A percentile compares a stretch with the other conserved stretches of the same genome.
phyloP scores from a whole-genome alignment of 1,139 yeast genomes.

The Yamadazyma buinensis region DNA sequence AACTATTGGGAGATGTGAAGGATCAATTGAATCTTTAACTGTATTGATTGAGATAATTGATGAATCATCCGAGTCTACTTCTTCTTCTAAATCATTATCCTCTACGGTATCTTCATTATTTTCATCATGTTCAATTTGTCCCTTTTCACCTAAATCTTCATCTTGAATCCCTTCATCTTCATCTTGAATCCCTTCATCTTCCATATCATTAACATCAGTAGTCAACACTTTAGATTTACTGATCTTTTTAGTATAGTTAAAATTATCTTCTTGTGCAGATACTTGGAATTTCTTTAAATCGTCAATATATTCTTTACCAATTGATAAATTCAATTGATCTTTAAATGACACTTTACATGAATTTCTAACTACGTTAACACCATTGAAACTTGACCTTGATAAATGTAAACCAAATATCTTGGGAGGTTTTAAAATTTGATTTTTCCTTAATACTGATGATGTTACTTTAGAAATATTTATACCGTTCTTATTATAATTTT shows the following conservation, averaged over 20 bases:
- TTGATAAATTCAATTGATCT: slow-evolving; percentile 51
- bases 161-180: slow-evolving; percentile 42
- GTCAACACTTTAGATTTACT: slow-evolving; percentile 32
- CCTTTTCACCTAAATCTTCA: slow-evolving; percentile 29
- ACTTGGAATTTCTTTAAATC: slow-evolving; percentile 35
- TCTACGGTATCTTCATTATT: slow-evolving; percentile 18
- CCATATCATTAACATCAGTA: slow-evolving; percentile 43
- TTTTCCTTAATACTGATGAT: slow-evolving; percentile 64
- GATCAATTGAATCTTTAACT: slow-evolving; percentile 9
- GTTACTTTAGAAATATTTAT: slow-evolving; percentile 45
- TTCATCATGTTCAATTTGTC: slow-evolving; percentile 20
- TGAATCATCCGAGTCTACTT: slow-evolving; percentile 4
- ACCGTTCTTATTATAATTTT: slow-evolving; percentile 40
- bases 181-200: slow-evolving; percentile 41
- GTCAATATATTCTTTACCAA: slow-evolving; percentile 42
- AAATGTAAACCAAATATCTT: slow-evolving; percentile 69
- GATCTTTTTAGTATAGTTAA: not conserved
- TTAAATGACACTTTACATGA: slow-evolving; percentile 68
- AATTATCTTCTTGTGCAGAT: slow-evolving; percentile 17
- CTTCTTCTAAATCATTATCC: slow-evolving; percentile 9
- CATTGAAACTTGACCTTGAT: slow-evolving; percentile 75
- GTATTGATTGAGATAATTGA: slow-evolving; percentile 9
- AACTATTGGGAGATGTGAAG: slow-evolving; percentile 12
- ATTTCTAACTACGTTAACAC: slow-evolving; percentile 70
- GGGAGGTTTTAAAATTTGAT: slow-evolving; percentile 65